phyloP scores from a whole-genome alignment of 1,284 basidiomycete genomes.

The Tilletia indica region DNA sequence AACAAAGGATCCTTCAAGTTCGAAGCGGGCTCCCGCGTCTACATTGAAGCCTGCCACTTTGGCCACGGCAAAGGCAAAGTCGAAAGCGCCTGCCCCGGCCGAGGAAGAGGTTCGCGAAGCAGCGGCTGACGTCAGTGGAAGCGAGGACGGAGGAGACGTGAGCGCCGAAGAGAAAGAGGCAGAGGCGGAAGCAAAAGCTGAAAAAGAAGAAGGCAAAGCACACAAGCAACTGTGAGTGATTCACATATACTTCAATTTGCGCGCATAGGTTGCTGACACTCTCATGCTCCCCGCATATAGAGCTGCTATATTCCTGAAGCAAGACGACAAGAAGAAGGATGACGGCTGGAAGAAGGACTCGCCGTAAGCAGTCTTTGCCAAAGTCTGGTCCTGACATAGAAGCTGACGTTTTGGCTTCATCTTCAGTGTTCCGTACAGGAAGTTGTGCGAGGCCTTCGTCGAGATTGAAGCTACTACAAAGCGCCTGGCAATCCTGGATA shows the following conservation, averaged over 20 bases:
- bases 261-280: background rate
- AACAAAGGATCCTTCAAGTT: no score
- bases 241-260: slow-evolving; percentile 37
- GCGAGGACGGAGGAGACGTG: background rate
- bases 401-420: background rate
- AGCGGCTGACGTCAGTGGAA: no score
- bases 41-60: no score
- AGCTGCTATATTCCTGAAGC: slow-evolving; percentile 41
- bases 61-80: background rate
- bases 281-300: background rate
- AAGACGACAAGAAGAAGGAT: slow-evolving; percentile 68
- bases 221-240: slow-evolving; percentile 65
- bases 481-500: slow-evolving; percentile 84
- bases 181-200: slow-evolving; percentile 53
- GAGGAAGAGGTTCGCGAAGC: background rate
- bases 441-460: slow-evolving; percentile 81
- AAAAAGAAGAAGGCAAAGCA: slow-evolving; percentile 49
- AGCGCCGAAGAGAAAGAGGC: slow-evolving; percentile 57
- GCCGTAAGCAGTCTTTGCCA: slow-evolving; percentile 54
- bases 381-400: background rate
- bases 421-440: slow-evolving; percentile 86
- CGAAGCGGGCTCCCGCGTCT: no score
- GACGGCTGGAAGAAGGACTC: slow-evolving; percentile 75
- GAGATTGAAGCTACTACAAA: slow-evolving; percentile 94
- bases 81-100: background rate